A percentile compares a stretch with the other conserved stretches of the same genome.
phyloP scores from a whole-genome alignment of 2,329 filamentous ascomycete species.

The Microascus cirrosus region DNA sequence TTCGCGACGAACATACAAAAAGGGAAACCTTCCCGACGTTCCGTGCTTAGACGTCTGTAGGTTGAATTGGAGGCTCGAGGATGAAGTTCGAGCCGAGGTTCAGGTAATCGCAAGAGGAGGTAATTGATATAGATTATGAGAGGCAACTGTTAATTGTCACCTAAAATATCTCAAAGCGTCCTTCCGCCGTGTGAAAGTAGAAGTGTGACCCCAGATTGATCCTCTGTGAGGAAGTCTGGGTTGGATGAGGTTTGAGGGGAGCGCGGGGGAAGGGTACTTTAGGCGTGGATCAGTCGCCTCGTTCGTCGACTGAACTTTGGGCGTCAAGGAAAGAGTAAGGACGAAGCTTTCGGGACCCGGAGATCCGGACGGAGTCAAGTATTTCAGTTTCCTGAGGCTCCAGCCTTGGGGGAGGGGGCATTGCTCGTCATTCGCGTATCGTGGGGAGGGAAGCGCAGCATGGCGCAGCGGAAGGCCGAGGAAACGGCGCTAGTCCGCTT shows the following conservation, averaged over 20 bases:
- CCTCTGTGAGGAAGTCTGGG: not conserved
- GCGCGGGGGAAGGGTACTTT: not conserved
- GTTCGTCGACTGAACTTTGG: not conserved
- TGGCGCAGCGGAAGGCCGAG: slow-evolving; percentile 14
- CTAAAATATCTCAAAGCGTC: not conserved
- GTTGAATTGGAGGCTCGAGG: not conserved
- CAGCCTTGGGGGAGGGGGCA: not conserved
- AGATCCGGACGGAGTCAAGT: slow-evolving; percentile 12
- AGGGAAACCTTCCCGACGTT: not conserved
- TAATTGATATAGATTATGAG: not conserved
- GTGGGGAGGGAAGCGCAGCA: slow-evolving; percentile 8
- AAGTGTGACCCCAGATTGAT: not conserved
- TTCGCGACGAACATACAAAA: not conserved
- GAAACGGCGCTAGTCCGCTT: slow-evolving; percentile 6
- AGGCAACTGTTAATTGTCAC: not conserved
- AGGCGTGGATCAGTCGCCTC: not conserved
- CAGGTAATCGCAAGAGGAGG: not conserved
- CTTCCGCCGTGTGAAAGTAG: not conserved
- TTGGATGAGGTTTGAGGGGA: not conserved
- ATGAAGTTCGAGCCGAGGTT: not conserved
- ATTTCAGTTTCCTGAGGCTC: slow-evolving; percentile 17
- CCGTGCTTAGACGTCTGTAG: not conserved
- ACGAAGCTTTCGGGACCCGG: not conserved
- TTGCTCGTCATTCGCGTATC: too few species aligned
- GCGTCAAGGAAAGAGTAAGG: not conserved